Conservation (phyloP, 2,329 filamentous ascomycete genomes). For the Arachnopeziza araneosa region DNA sequence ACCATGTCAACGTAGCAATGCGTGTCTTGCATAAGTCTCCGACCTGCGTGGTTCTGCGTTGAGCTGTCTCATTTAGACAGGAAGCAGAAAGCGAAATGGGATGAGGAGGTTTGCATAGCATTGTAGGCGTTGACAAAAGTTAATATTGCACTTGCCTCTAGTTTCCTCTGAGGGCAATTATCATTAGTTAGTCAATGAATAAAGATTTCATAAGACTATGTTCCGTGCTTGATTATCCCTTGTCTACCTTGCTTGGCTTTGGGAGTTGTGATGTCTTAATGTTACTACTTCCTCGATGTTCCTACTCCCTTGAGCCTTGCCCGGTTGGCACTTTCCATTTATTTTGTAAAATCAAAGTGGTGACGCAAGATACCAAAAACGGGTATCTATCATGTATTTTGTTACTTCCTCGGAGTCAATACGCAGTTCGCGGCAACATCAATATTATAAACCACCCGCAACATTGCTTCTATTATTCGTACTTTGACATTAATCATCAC, state of each 20-base stretch:
- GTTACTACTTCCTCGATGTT: neutral
- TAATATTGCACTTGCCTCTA: constrained; percentile 8
- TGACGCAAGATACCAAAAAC: no score
- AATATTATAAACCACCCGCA: no score
- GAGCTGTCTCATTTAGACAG: constrained; percentile 21
- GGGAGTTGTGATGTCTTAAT: neutral
- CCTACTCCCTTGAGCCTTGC: no score
- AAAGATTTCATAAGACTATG: neutral
- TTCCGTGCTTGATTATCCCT: no score
- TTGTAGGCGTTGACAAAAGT: constrained; percentile 30
- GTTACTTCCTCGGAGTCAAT: no score
- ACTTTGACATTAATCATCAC: neutral
- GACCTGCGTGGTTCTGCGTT: constrained; percentile 28
- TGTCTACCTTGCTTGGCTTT: neutral
- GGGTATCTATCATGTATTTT: no score
- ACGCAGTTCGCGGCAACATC: no score
- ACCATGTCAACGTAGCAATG: constrained; percentile 2
- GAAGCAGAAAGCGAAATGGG: constrained; percentile 26
- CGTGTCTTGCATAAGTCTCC: constrained; percentile 29
- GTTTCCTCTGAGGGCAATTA: neutral
- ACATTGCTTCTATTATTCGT: neutral
- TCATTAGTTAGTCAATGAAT: constrained; percentile 18
- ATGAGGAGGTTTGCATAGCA: constrained; percentile 31
- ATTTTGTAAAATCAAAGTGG: no score
- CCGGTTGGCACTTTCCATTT: no score